phyloP scores from a whole-genome alignment of 1,284 basidiomycete species.

The Moniliella sp. region DNA sequence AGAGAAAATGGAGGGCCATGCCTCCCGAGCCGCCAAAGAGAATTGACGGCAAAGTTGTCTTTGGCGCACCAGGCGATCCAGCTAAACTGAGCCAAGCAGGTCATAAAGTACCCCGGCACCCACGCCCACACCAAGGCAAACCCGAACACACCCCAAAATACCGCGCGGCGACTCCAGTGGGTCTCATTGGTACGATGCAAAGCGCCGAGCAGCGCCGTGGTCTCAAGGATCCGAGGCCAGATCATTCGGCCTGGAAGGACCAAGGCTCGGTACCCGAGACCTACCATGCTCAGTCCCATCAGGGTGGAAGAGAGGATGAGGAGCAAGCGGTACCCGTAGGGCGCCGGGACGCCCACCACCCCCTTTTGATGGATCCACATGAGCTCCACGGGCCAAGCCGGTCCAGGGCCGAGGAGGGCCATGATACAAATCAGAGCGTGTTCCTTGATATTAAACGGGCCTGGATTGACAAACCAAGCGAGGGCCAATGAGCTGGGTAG shows the following conservation, averaged over 20 bases:
- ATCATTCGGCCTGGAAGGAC: conserved; percentile 21
- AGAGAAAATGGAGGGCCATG: conserved; percentile 15
- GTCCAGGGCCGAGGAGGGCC: conserved; percentile 38
- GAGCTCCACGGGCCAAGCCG: no score
- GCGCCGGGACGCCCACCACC: no score
- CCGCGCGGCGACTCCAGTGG: no score
- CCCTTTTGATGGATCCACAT: no score
- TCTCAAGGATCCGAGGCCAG: conserved; percentile 22
- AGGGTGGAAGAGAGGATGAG: conserved; percentile 1
- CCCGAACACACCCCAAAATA: conserved; percentile 14
- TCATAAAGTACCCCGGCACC: conserved; percentile 21
- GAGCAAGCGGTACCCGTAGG: conserved; percentile 39
- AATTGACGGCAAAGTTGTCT: conserved; percentile 20
- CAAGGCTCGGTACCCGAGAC: conserved; percentile 2
- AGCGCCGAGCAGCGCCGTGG: conserved; percentile 18
- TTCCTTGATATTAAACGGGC: conserved; percentile 35
- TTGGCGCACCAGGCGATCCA: conserved; percentile 23
- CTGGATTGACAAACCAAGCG: conserved; percentile 33
- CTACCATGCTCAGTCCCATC: conserved; percentile 2
- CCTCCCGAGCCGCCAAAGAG: conserved; percentile 15
- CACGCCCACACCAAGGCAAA: conserved; percentile 17
- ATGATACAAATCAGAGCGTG: conserved; percentile 49
- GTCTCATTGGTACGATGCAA: conserved; percentile 7
- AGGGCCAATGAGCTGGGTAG: conserved; percentile 47
- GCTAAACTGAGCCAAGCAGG: conserved; percentile 15